Conservation (phyloP, 2,329 filamentous ascomycete genomes). For the Aspergillus clavatus region DNA sequence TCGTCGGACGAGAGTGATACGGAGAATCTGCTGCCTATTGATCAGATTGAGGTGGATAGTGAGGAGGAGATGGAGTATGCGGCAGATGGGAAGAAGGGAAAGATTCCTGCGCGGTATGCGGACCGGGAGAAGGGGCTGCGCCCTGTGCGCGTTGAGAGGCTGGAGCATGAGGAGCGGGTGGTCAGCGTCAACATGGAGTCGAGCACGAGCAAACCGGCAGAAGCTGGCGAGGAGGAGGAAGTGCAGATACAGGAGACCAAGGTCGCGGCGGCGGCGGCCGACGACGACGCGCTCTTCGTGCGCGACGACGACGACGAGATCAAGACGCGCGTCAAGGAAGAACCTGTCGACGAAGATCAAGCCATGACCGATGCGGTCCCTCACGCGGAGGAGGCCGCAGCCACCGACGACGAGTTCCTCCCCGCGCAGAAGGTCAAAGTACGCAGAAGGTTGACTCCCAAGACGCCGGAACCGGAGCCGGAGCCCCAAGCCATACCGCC, state of each 20-base stretch:
- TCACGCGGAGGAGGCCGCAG: constrained; percentile 20
- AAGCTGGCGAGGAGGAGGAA: constrained; percentile 33
- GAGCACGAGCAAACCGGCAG: constrained; percentile 43
- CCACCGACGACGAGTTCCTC: constrained; percentile 30
- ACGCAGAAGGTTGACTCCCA: constrained; percentile 27
- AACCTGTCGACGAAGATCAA: constrained; percentile 48
- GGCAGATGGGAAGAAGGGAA: constrained; percentile 29
- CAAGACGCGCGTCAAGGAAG: constrained; percentile 47
- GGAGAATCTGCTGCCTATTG: constrained; percentile 50
- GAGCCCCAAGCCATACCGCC: neutral
- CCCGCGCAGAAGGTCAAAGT: constrained; percentile 34
- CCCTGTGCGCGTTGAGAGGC: constrained; percentile 53
- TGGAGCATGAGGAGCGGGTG: constrained; percentile 52
- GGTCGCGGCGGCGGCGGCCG: neutral
- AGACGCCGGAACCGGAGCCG: constrained; percentile 9
- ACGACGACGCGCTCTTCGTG: constrained; percentile 18
- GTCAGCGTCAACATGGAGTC: constrained; percentile 53
- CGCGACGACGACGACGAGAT: constrained; percentile 14
- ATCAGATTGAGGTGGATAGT: constrained; percentile 53
- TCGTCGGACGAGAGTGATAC: constrained; percentile 45
- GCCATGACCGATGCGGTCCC: constrained; percentile 33
- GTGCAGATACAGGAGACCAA: constrained; percentile 1
- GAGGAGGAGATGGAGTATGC: constrained; percentile 43
- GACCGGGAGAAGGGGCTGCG: constrained; percentile 33
- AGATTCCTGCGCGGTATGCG: constrained; percentile 23